Conservation (phyloP, 208 protist genomes). For the Leishmania tropica region DNA sequence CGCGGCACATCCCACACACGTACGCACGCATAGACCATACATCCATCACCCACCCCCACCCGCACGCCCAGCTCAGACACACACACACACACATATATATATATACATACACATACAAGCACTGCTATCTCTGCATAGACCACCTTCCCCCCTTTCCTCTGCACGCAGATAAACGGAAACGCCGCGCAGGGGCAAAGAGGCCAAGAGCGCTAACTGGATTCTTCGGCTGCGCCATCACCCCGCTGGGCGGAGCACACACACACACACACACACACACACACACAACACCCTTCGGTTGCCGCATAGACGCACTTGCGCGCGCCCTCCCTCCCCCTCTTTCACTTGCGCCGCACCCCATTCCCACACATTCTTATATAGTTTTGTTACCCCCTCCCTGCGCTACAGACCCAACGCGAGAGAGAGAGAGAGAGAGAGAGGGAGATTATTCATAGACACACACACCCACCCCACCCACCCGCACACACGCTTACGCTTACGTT, state of each 20-base stretch:
- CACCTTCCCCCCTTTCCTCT: not conserved
- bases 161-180: not conserved
- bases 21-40: constrained; percentile 1
- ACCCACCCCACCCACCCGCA: not conserved
- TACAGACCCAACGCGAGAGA: too few species aligned
- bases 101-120: not conserved
- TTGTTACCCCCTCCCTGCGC: too few species aligned
- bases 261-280: not conserved
- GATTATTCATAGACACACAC: not conserved
- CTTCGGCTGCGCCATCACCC: not conserved
- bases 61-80: not conserved
- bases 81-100: not conserved
- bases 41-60: not conserved
- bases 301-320: not conserved
- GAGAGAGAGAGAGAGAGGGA: too few species aligned
- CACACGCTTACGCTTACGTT: not conserved
- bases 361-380: not conserved
- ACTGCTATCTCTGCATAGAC: not conserved
- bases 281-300: not conserved
- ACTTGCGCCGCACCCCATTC: not conserved
- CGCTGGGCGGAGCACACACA: not conserved
- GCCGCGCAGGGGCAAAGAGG: not conserved
- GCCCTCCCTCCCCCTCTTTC: not conserved
- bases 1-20: not conserved
- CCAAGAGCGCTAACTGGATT: not conserved